Evolutionary conservation across 208 protist species (phyloP), one percentile per base, ranked within the genome.

Genomic region (Trypanosoma congolense): DNA sequence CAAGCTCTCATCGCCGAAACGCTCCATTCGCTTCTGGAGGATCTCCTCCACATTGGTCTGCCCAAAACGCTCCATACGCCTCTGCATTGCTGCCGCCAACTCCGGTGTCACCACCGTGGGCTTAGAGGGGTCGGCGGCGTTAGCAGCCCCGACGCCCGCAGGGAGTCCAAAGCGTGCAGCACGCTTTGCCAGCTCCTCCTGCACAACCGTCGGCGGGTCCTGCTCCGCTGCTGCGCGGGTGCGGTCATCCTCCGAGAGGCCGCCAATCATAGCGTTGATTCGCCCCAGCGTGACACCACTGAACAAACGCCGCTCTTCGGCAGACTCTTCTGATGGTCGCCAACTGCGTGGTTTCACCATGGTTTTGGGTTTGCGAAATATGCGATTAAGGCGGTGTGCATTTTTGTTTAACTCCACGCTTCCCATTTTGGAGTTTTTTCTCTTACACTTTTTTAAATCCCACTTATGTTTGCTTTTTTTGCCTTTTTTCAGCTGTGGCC

Each of bases 361-460:
- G 2, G 71, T 45, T 61, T 85, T 85, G 33, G 73, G 75, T 70
- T 93, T 90, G 56, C 87, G 83, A 33, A 88, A 80, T 35, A 93
- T 87, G 56, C 87, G 87, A 58, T 77, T 78, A 29, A 93, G 74
- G 35, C 87, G 82, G 57, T 87, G 57, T n/a, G 75, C 74, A 70
- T 90, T 93, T 65, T 87, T 88, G 43, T 55, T 43, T 6, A 35
- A 36, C 38, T 68, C 62, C 49, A 58, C 55, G 24, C 1, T 2
- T n/a, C 18, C 19, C 2, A 16, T 3, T 53, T 46, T 67, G 41
- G 6, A 6, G 0, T 38, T 38, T 38, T 38, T 38, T 38, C 12
- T 38, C 12, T 6, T 38, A 38, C 12, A 6, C 33, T 38, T 38
- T 12, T 12, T 38, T 38, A 6, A 16, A 6, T 38, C 33, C 33